phyloP scores from a whole-genome alignment of 306 rosid species.

The Pyrus betulifolia region DNA sequence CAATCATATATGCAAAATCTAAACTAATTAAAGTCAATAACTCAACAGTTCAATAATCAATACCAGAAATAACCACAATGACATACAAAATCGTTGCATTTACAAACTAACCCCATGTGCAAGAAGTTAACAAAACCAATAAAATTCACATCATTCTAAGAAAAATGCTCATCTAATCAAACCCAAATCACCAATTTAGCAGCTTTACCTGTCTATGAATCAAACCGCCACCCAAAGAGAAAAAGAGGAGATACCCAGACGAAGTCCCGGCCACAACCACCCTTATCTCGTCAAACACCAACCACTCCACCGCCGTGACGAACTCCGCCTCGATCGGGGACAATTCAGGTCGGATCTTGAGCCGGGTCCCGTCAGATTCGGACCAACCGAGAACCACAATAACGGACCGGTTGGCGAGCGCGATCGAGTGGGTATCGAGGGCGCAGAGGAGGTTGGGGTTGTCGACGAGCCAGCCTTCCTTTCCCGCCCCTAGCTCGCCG shows the following conservation, averaged over 20 bases:
- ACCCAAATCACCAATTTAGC: background rate
- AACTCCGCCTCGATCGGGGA: conserved; percentile 65
- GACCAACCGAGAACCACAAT: conserved; percentile 71
- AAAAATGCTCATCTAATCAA: background rate
- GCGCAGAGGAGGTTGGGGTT: conserved; percentile 68
- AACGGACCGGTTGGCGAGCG: conserved; percentile 60
- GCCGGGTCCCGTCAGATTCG: conserved; percentile 19
- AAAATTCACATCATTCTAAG: background rate
- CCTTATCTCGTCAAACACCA: conserved; percentile 68
- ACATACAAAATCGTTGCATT: background rate
- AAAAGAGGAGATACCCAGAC: conserved; percentile 60
- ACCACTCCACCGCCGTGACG: conserved; percentile 76
- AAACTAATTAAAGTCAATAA: too few species aligned
- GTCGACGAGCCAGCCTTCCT: conserved; percentile 75
- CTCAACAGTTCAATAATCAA: background rate
- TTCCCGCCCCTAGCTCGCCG: conserved; percentile 74
- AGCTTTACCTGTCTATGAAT: conserved; percentile 71
- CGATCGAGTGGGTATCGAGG: conserved; percentile 70
- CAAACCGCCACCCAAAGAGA: conserved; percentile 57
- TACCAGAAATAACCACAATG: background rate
- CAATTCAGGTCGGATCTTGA: conserved; percentile 68
- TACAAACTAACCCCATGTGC: background rate
- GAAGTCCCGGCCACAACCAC: conserved; percentile 82
- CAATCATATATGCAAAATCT: background rate
- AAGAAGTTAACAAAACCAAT: background rate